Evolutionary conservation across 108 stramenopile species (phyloP).

Genomic region (Hondaea fermentalgiana): DNA sequence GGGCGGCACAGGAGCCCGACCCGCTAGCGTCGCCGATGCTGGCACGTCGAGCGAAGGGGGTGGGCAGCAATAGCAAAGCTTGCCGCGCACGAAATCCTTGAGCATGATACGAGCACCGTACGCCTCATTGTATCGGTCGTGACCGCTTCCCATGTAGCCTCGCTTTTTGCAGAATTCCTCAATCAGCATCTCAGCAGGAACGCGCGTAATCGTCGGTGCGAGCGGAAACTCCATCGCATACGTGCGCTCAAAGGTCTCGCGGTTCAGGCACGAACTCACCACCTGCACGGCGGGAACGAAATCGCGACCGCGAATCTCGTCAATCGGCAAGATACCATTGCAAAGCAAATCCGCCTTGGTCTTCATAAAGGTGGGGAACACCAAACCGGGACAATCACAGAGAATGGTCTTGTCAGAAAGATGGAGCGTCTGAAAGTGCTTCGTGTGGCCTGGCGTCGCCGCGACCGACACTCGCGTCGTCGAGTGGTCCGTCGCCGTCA

Average conservation of each 20-base stretch:
- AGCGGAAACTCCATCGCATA: slow-evolving; percentile 68
- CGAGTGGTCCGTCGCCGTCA: slow-evolving; percentile 71
- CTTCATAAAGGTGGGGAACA: slow-evolving; percentile 94
- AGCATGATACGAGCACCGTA: slow-evolving; percentile 80
- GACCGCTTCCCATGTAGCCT: slow-evolving; percentile 73
- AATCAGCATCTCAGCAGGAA: slow-evolving; percentile 41
- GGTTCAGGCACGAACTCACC: slow-evolving; percentile 76
- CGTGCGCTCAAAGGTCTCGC: slow-evolving; percentile 55
- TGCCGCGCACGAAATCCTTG: slow-evolving; percentile 87
- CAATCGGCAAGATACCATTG: slow-evolving; percentile 92
- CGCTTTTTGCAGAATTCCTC: slow-evolving; percentile 78
- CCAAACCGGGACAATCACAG: slow-evolving; percentile 98
- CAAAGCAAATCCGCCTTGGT: slow-evolving; percentile 42
- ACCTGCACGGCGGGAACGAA: slow-evolving; percentile 74
- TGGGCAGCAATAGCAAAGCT: slow-evolving; percentile 79
- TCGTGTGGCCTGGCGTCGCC: slow-evolving; percentile 95
- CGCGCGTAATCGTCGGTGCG: slow-evolving; percentile 19
- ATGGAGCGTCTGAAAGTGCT: slow-evolving; percentile 96
- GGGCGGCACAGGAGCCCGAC: slow-evolving; percentile 40
- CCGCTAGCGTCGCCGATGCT: slow-evolving; percentile 45
- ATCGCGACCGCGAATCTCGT: slow-evolving; percentile 79
- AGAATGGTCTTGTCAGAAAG: slow-evolving; percentile 77
- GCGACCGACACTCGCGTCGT: slow-evolving; percentile 86
- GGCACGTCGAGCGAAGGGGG: slow-evolving; percentile 52
- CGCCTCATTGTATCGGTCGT: slow-evolving; percentile 81